phyloP scores from a whole-genome alignment of 2,329 filamentous ascomycete genomes.

The Thielaviopsis punctulata region DNA sequence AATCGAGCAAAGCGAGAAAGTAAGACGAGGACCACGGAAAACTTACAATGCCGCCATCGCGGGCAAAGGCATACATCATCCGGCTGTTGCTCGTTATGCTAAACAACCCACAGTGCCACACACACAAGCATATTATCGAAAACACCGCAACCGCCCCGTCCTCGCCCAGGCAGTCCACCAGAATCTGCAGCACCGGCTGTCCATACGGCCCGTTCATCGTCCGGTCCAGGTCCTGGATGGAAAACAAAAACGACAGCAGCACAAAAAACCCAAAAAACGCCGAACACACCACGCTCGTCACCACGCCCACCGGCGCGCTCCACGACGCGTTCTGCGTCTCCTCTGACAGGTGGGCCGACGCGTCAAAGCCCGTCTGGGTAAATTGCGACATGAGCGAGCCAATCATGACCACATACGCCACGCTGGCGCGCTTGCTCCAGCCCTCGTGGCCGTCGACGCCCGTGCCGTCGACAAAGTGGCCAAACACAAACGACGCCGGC shows the following conservation, averaged over 20 bases:
- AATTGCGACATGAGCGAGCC: slow-evolving; percentile 37
- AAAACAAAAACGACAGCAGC: slow-evolving; percentile 38
- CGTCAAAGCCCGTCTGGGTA: slow-evolving; percentile 34
- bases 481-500: slow-evolving; percentile 37
- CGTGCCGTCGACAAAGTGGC: slow-evolving; percentile 35
- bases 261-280: slow-evolving; percentile 42
- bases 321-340: slow-evolving; percentile 39
- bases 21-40: no score
- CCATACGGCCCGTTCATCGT: slow-evolving; percentile 28
- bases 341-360: slow-evolving; percentile 38
- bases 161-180: slow-evolving; percentile 38
- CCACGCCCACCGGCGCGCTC: slow-evolving; percentile 39
- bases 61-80: slow-evolving; percentile 43
- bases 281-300: slow-evolving; percentile 38
- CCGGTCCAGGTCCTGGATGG: slow-evolving; percentile 36
- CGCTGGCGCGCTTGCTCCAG: slow-evolving; percentile 34
- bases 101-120: slow-evolving; percentile 45
- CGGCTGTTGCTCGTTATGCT: slow-evolving; percentile 37
- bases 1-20: background rate
- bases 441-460: slow-evolving; percentile 27
- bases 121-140: slow-evolving; percentile 37
- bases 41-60: slow-evolving; percentile 34
- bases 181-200: slow-evolving; percentile 40
- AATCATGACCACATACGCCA: slow-evolving; percentile 36
- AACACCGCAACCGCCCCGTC: slow-evolving; percentile 38